Evolutionary conservation across 169 alveolate genomes (phyloP).

Genomic region (Toxoplasma gondii): DNA sequence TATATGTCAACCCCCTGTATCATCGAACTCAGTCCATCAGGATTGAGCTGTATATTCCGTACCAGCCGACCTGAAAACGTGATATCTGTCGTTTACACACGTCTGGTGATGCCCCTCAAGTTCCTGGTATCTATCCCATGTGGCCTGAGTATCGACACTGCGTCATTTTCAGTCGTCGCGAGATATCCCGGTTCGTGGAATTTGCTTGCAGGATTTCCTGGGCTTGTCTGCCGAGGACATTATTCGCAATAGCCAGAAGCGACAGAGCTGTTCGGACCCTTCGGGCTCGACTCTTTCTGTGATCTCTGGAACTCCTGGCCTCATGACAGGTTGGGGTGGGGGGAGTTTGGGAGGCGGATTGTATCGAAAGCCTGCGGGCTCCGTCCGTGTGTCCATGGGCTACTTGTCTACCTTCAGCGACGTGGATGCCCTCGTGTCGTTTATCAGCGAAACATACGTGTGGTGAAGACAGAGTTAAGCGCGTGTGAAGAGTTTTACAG

Average conservation of each 20-base stretch:
- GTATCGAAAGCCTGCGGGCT: constrained; percentile 69
- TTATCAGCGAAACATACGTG: constrained; percentile 57
- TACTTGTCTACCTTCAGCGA: constrained; percentile 74
- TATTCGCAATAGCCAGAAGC: constrained; percentile 57
- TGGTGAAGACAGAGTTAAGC: background rate
- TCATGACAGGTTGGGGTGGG: constrained; percentile 3
- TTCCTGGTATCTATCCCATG: too few species aligned
- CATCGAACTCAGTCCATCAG: too few species aligned
- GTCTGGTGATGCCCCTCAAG: too few species aligned
- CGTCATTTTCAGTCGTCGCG: too few species aligned
- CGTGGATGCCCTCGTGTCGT: constrained; percentile 57
- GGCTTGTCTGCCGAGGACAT: constrained; percentile 71
- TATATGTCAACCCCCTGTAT: too few species aligned
- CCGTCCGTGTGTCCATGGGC: constrained; percentile 75
- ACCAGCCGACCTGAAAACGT: too few species aligned
- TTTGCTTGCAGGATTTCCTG: constrained; percentile 54
- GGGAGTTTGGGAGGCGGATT: constrained; percentile 31
- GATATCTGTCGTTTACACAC: too few species aligned
- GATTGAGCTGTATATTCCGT: too few species aligned
- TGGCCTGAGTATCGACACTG: too few species aligned
- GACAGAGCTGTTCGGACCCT: constrained; percentile 71
- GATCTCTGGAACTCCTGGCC: background rate
- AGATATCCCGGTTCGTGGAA: too few species aligned
- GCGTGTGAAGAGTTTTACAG: too few species aligned
- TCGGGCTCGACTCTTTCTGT: constrained; percentile 20